phyloP scores from a whole-genome alignment of 2,329 filamentous ascomycete species.

The Venturia effusa region DNA sequence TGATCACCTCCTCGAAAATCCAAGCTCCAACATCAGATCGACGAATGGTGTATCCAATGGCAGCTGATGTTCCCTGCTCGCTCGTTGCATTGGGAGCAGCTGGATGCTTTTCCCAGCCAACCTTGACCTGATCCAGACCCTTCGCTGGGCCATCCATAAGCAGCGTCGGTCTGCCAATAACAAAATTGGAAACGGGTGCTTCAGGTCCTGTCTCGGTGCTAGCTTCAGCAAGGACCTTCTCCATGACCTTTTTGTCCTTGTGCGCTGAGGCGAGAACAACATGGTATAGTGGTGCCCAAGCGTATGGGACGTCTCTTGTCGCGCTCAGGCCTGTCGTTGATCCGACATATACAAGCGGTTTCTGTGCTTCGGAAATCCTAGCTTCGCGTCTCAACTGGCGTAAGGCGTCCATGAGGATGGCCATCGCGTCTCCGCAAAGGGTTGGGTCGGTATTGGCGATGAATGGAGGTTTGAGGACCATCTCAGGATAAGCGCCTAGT shows the following conservation, averaged over 20 bases:
- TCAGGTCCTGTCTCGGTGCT: constrained; percentile 15
- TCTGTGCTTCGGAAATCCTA: constrained; percentile 7
- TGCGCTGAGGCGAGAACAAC: constrained; percentile 26
- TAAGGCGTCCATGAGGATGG: constrained; percentile 22
- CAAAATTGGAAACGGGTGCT: constrained; percentile 19
- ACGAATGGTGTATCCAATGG: constrained; percentile 27
- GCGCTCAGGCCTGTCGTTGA: constrained; percentile 28
- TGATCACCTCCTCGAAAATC: constrained; percentile 26
- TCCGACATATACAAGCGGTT: constrained; percentile 23
- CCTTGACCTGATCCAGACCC: constrained; percentile 21
- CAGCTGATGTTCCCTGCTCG: constrained; percentile 20
- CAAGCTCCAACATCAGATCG: constrained; percentile 30
- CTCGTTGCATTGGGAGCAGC: constrained; percentile 4
- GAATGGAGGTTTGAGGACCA: constrained; percentile 19
- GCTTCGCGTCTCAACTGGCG: constrained; percentile 13
- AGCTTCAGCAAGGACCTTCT: constrained; percentile 21
- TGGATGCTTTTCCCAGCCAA: constrained; percentile 22
- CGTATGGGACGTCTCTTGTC: constrained; percentile 26
- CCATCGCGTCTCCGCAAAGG: constrained; percentile 25
- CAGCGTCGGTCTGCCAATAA: constrained; percentile 27
- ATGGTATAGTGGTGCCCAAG: constrained; percentile 25
- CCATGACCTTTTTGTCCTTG: constrained; percentile 28
- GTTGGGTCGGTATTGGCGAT: constrained; percentile 21
- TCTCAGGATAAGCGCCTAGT: constrained; percentile 30
- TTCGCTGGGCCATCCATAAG: constrained; percentile 22